Evolutionary conservation across 768 basidiomycete species (phyloP).

Genomic region (Mrakia hoshinonis): DNA sequence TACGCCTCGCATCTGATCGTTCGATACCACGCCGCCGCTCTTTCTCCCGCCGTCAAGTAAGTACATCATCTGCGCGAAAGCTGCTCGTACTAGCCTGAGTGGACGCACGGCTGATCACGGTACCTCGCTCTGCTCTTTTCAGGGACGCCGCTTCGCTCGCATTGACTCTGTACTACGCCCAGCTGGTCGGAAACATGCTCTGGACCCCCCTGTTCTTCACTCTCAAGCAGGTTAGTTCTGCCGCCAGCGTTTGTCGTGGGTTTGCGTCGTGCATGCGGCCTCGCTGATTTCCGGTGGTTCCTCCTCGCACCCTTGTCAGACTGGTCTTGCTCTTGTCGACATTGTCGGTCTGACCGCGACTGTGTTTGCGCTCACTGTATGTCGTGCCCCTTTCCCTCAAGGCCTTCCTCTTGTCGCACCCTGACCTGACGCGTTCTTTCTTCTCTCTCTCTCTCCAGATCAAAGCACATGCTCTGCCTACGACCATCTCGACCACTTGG

Average conservation of each 20-base stretch:
- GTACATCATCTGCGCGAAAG: conserved; percentile 18
- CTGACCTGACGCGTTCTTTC: not conserved
- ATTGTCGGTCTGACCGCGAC: conserved; percentile 50
- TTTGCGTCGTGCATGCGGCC: not conserved
- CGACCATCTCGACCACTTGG: conserved; percentile 40
- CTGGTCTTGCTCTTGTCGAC: conserved; percentile 52
- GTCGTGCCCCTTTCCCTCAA: conserved; percentile 29
- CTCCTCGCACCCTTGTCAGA: conserved; percentile 38
- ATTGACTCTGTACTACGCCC: conserved; percentile 54
- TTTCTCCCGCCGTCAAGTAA: conserved; percentile 46
- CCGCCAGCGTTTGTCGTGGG: too few species aligned
- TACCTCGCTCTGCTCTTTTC: conserved; percentile 9
- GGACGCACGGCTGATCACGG: not conserved
- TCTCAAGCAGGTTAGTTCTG: conserved; percentile 42
- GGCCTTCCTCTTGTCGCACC: not conserved
- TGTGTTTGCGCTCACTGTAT: conserved; percentile 55
- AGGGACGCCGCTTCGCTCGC: conserved; percentile 47
- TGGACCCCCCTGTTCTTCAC: conserved; percentile 64
- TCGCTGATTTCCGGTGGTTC: conserved; percentile 3
- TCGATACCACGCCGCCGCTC: conserved; percentile 48
- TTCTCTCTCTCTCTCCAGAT: conserved; percentile 40
- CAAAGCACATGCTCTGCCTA: conserved; percentile 47
- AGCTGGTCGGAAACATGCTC: conserved; percentile 52
- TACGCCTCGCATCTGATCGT: conserved; percentile 59
- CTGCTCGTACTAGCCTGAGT: not conserved